Evolutionary conservation across 192 early-diverging fungal species (phyloP).

Genomic region (Diversispora epigaea): DNA sequence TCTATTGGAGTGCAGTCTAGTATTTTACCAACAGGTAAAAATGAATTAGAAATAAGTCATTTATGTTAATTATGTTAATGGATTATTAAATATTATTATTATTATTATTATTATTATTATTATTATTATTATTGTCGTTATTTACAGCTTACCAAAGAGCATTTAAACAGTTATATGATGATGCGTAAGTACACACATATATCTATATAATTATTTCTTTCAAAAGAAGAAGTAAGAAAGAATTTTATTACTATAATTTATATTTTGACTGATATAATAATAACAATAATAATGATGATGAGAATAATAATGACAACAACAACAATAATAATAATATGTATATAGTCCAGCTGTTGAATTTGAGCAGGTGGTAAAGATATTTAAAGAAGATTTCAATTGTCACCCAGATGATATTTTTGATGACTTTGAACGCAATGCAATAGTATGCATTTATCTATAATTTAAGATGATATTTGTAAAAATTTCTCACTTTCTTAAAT

Average conservation of each 20-base stretch:
- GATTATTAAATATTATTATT: slow-evolving; percentile 10
- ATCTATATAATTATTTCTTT: neutral
- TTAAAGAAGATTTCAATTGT: slow-evolving; percentile 66
- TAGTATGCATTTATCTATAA: slow-evolving; percentile 39
- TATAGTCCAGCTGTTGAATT: slow-evolving; percentile 77
- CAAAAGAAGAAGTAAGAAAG: too few relatives aligned
- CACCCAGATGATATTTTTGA: slow-evolving; percentile 65
- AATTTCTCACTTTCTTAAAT: too few relatives aligned
- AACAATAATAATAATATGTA: slow-evolving; percentile 62
- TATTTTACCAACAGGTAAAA: slow-evolving; percentile 55
- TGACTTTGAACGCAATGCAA: slow-evolving; percentile 64
- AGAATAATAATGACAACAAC: neutral
- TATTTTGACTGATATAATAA: neutral
- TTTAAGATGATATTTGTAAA: too few relatives aligned
- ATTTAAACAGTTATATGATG: slow-evolving; percentile 19
- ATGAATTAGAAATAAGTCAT: slow-evolving; percentile 38
- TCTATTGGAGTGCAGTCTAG: slow-evolving; percentile 68
- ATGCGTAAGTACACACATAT: slow-evolving; percentile 3
- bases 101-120: neutral
- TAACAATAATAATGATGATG: neutral
- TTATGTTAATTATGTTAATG: slow-evolving; percentile 9
- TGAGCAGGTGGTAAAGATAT: slow-evolving; percentile 59
- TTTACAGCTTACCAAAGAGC: neutral
- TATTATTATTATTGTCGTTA: neutral
- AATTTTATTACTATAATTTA: too few relatives aligned